These are phyloP conservation scores for Candida yuanshanica DNA, from an alignment of 805 yeast genomes.

Conservation along the genomic window DNA sequence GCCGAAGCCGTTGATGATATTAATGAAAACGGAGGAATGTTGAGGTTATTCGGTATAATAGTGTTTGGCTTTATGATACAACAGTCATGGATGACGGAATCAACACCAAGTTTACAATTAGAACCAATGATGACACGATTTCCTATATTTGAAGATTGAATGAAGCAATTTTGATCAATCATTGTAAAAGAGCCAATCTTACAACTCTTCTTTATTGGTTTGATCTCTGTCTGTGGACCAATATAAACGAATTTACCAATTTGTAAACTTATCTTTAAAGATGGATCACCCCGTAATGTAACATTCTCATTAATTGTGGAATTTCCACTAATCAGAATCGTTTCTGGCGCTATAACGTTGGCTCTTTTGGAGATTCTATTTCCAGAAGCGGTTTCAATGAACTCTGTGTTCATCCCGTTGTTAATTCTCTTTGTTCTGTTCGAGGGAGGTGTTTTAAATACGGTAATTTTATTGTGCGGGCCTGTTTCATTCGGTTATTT, in stretches of 20 bases:
- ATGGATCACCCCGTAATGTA: slow-evolving; percentile 15
- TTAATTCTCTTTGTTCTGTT: background rate
- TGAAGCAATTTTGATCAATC: slow-evolving; percentile 30
- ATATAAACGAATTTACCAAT: slow-evolving; percentile 45
- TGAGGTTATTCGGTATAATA: slow-evolving; percentile 34
- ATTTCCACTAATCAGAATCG: slow-evolving; percentile 42
- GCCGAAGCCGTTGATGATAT: slow-evolving; percentile 22
- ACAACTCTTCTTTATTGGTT: slow-evolving; percentile 22
- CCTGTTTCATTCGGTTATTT: too few relatives aligned
- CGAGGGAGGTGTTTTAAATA: background rate
- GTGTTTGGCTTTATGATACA: slow-evolving; percentile 40
- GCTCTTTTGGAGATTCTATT: slow-evolving; percentile 44
- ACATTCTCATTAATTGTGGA: slow-evolving; percentile 33
- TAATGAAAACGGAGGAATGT: slow-evolving; percentile 48
- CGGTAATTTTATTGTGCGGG: too few relatives aligned
- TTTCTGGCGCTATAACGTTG: slow-evolving; percentile 35
- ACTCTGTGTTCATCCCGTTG: slow-evolving; percentile 2
- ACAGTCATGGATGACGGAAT: slow-evolving; percentile 44
- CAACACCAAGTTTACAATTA: slow-evolving; percentile 31
- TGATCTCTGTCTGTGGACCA: slow-evolving; percentile 12
- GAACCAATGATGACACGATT: slow-evolving; percentile 43
- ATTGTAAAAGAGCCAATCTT: slow-evolving; percentile 43
- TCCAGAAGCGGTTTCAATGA: slow-evolving; percentile 48
- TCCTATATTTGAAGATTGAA: slow-evolving; percentile 39
- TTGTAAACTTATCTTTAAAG: slow-evolving; percentile 28